Conservation (phyloP, 371 early-diverging fungal genomes). For the Apophysomyces ossiformis region DNA sequence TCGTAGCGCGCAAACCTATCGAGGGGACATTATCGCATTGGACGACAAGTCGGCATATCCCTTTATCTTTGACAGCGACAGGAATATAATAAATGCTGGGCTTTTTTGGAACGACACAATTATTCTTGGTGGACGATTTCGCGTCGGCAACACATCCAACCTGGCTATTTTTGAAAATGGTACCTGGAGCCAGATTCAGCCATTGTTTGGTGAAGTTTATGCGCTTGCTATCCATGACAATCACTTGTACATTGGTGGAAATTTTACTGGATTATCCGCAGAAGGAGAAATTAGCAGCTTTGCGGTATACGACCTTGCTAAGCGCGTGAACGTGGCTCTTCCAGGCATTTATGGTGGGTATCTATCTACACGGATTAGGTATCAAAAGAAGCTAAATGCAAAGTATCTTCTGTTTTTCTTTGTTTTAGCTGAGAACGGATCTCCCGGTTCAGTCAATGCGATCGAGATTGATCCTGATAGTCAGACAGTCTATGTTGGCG, state of each 20-base stretch:
- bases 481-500: conserved; percentile 54
- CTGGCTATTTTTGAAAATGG: conserved; percentile 37
- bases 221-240: conserved; percentile 25
- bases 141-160: conserved; percentile 19
- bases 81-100: conserved; percentile 28
- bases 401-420: too few species aligned
- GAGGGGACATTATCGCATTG: conserved; percentile 21
- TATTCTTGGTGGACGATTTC: conserved; percentile 43
- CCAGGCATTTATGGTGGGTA: conserved; percentile 32
- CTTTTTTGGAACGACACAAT: conserved; percentile 35
- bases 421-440: conserved; percentile 17
- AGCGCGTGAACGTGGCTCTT: conserved; percentile 15
- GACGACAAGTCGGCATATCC: conserved; percentile 10
- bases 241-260: conserved; percentile 38
- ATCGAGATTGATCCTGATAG: conserved; percentile 39
- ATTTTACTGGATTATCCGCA: conserved; percentile 26
- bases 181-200: conserved; percentile 28
- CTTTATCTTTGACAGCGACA: conserved; percentile 14
- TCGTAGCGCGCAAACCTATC: conserved; percentile 40
- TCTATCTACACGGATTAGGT: neutral
- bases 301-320: conserved; percentile 32
- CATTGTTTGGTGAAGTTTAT: conserved; percentile 32
- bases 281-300: conserved; percentile 29
- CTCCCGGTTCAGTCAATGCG: conserved; percentile 40
- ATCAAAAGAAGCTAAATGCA: too few species aligned